A percentile compares a stretch with the other conserved stretches of the same genome.
Conservation (phyloP, 352 stramenopile genomes). For the Phytophthora ramorum region DNA sequence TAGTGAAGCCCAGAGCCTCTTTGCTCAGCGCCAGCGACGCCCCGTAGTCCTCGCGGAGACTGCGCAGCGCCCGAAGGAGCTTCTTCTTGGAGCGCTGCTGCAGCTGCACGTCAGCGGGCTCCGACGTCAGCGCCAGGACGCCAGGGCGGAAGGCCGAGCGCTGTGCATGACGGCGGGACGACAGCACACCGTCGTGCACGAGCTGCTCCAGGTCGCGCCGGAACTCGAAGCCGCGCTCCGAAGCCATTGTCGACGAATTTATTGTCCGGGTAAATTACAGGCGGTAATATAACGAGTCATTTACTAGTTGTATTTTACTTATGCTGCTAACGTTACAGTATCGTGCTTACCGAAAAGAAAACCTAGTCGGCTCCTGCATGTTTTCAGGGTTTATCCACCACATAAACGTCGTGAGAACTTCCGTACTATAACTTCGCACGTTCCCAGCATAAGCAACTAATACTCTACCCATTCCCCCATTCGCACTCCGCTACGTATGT, state of each 20-base stretch:
- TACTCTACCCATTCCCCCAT: too few relatives aligned
- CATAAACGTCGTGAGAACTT: too few relatives aligned
- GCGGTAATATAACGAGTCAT: too few relatives aligned
- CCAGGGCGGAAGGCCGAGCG: conserved; percentile 58
- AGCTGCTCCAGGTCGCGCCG: conserved; percentile 56
- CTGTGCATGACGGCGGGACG: conserved; percentile 29
- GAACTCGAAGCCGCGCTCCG: conserved; percentile 67
- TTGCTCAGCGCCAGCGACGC: conserved; percentile 33
- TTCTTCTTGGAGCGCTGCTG: conserved; percentile 64
- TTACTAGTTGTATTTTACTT: too few relatives aligned
- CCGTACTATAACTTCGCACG: too few relatives aligned
- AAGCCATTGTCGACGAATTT: not conserved
- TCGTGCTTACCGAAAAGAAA: too few relatives aligned
- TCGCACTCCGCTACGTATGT: too few relatives aligned
- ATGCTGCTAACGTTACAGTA: too few relatives aligned
- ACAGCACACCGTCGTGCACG: conserved; percentile 54
- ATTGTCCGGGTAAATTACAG: not conserved
- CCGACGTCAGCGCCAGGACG: conserved; percentile 27
- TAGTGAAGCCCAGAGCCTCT: conserved; percentile 65
- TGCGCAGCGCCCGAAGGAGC: conserved; percentile 50
- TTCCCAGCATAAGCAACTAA: too few relatives aligned
- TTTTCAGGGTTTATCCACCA: too few relatives aligned
- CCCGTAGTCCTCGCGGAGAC: conserved; percentile 62
- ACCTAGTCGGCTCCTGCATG: too few relatives aligned
- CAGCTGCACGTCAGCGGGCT: conserved; percentile 49